Conservation (phyloP, 352 stramenopile genomes). For the Phytophthora capsici region DNA sequence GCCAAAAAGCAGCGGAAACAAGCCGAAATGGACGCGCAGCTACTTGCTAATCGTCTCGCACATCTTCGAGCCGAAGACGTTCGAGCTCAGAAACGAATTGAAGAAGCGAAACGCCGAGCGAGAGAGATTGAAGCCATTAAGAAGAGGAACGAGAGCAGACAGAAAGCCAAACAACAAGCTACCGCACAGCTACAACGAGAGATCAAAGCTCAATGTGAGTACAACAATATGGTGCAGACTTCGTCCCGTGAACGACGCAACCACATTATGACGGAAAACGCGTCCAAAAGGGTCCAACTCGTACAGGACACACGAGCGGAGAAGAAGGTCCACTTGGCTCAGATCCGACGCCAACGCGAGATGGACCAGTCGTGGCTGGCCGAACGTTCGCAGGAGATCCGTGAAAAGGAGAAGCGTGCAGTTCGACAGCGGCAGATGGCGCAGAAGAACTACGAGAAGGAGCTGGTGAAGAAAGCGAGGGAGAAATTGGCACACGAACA, state of each 20-base stretch:
- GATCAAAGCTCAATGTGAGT: conserved; percentile 55
- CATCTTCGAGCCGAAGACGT: conserved; percentile 68
- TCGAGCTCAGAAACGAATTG: conserved; percentile 66
- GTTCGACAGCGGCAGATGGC: conserved; percentile 47
- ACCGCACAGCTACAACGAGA: conserved; percentile 62
- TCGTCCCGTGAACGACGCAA: conserved; percentile 50
- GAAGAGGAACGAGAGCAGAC: conserved; percentile 61
- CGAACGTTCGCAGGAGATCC: conserved; percentile 62
- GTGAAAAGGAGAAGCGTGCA: conserved; percentile 50
- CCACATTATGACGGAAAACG: conserved; percentile 49
- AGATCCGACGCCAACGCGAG: conserved; percentile 54
- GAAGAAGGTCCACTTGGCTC: conserved; percentile 45
- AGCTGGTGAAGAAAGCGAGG: conserved; percentile 50
- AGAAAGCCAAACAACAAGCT: conserved; percentile 56
- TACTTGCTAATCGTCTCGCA: conserved; percentile 68
- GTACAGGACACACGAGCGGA: conserved; percentile 62
- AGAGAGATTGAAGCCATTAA: conserved; percentile 68
- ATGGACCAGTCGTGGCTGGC: conserved; percentile 43
- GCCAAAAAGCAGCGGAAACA: conserved; percentile 56
- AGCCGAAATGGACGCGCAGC: conserved; percentile 57
- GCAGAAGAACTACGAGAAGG: conserved; percentile 61
- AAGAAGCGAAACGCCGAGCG: conserved; percentile 67
- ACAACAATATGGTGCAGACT: conserved; percentile 55
- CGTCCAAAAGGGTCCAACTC: conserved; percentile 51
- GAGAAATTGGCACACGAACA: conserved; percentile 61